A percentile compares a stretch with the other conserved stretches of the same genome.
Evolutionary conservation across 1,284 basidiomycete genomes (phyloP).

Genomic region (Schizophyllum commune): DNA sequence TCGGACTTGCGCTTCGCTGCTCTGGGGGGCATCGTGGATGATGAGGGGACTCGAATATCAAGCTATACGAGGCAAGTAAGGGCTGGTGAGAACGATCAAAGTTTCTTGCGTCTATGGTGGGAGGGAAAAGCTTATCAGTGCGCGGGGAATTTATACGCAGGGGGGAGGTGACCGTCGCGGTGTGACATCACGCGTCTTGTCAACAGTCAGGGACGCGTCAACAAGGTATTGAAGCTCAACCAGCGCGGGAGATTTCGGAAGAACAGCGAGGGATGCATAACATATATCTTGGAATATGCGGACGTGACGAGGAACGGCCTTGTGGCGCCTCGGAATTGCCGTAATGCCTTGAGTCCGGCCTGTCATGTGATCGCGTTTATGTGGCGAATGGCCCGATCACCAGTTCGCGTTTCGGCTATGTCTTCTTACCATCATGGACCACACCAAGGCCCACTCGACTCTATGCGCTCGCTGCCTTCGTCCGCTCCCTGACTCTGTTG

Average conservation of each 20-base stretch:
- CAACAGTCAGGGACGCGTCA: background rate
- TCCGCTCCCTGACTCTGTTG: no score
- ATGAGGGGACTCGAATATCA: background rate
- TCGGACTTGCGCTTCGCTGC: constrained; percentile 23
- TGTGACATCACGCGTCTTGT: background rate
- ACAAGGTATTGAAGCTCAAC: background rate
- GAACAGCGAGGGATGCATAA: background rate
- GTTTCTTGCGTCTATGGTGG: background rate
- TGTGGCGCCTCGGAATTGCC: no score
- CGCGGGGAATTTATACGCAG: background rate
- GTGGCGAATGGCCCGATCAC: no score
- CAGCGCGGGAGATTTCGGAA: background rate
- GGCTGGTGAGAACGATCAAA: background rate
- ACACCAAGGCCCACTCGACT: no score
- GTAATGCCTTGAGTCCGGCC: no score
- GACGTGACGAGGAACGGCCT: no score
- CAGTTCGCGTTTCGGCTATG: no score
- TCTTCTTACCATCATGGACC: no score
- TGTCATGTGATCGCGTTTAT: no score
- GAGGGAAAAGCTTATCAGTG: background rate
- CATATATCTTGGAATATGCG: no score
- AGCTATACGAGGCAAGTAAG: background rate
- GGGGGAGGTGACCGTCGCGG: background rate
- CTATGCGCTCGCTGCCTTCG: no score
- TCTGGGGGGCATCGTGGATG: constrained; percentile 9